A percentile compares a stretch with the other conserved stretches of the same genome.
Evolutionary conservation across 768 basidiomycete genomes (phyloP).

Genomic region (Termitomyces sp.): DNA sequence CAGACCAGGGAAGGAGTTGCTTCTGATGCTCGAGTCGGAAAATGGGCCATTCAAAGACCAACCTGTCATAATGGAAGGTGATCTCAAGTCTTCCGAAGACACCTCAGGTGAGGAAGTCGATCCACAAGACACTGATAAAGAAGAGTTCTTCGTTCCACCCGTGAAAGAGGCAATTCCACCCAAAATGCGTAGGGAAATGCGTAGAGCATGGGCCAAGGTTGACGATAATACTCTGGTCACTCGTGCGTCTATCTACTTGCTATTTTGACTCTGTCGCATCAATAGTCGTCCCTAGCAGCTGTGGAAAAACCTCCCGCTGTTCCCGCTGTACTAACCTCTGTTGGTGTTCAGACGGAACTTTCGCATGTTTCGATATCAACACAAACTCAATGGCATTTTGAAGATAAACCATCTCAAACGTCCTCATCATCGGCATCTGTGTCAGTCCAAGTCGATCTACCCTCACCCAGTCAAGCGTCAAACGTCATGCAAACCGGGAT

Average conservation of each 20-base stretch:
- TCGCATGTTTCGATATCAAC: slow-evolving; percentile 29
- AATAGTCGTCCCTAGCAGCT: not conserved
- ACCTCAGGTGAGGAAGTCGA: slow-evolving; percentile 35
- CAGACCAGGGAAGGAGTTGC: slow-evolving; percentile 66
- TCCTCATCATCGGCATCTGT: slow-evolving; percentile 10
- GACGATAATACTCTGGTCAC: slow-evolving; percentile 35
- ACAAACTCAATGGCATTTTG: slow-evolving; percentile 22
- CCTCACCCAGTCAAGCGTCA: slow-evolving; percentile 4
- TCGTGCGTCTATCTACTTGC: slow-evolving; percentile 27
- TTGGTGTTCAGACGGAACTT: slow-evolving; percentile 37
- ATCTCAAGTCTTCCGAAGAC: slow-evolving; percentile 30
- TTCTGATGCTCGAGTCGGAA: slow-evolving; percentile 50
- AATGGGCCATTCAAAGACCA: slow-evolving; percentile 52
- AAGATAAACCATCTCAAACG: slow-evolving; percentile 19
- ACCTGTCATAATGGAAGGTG: slow-evolving; percentile 55
- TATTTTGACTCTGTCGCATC: not conserved
- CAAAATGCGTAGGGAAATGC: slow-evolving; percentile 63
- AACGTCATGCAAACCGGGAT: slow-evolving; percentile 13
- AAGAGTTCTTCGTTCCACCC: slow-evolving; percentile 24
- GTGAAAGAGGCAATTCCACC: slow-evolving; percentile 44
- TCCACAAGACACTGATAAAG: slow-evolving; percentile 33
- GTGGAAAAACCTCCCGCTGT: slow-evolving; percentile 11
- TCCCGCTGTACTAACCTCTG: slow-evolving; percentile 25
- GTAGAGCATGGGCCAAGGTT: slow-evolving; percentile 50
- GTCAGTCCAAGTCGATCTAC: slow-evolving; percentile 17